Evolutionary conservation across 106 monocot genomes (phyloP).

Genomic region (Amphibolis antarctica): DNA sequence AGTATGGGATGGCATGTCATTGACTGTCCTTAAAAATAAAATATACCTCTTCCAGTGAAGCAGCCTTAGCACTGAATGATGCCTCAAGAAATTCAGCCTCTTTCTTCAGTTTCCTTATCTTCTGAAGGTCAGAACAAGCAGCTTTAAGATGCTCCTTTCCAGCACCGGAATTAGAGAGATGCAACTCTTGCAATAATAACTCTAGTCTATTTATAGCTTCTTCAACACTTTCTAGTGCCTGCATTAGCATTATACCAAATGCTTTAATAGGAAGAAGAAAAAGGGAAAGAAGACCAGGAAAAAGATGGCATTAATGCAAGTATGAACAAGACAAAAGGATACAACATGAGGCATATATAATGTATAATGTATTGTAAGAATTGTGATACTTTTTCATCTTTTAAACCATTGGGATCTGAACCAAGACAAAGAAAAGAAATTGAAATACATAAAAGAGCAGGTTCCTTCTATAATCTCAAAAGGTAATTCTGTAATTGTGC

Average conservation of each 20-base stretch:
- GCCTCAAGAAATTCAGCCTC: constrained; percentile 99
- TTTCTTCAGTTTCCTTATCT: constrained; percentile 89
- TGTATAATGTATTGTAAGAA: no score
- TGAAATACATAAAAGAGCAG: no score
- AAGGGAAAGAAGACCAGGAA: neutral
- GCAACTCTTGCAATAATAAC: constrained; percentile 77
- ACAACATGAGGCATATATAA: no score
- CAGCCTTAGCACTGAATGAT: constrained; percentile 87
- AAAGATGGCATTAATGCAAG: neutral
- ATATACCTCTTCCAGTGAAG: constrained; percentile 50
- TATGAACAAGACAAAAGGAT: no score
- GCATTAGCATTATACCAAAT: constrained; percentile 4
- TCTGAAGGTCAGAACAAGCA: constrained; percentile 97
- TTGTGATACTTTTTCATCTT: no score
- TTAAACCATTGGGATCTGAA: no score
- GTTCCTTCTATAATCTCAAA: no score
- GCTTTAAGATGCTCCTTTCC: constrained; percentile 90
- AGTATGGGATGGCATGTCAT: no score
- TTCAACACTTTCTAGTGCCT: constrained; percentile 96
- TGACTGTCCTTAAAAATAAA: no score
- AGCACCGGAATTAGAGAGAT: constrained; percentile 61
- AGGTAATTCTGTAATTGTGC: no score
- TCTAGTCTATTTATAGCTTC: constrained; percentile 85
- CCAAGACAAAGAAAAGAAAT: no score
- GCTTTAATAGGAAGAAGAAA: neutral